Evolutionary conservation across 345 rosid species (phyloP), one percentile per base, ranked within the genome.

Genomic region (Viola odorata): DNA sequence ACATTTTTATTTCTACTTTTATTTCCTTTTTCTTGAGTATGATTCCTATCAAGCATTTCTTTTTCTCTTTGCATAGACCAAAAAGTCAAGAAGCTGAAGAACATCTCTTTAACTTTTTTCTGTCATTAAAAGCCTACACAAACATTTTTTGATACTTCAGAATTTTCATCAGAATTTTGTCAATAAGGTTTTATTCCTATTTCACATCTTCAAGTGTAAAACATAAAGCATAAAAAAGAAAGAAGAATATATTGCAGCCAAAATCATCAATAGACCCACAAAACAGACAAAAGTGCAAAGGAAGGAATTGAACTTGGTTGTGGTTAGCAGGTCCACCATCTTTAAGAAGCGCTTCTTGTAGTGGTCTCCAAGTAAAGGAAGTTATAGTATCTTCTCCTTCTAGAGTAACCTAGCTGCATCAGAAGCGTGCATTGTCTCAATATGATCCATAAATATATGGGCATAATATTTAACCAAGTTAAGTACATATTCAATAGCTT

Each of bases 281-380:
- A 0, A 23, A 23, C 32, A 23, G 32, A 23, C 32, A 17, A 71
- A 67, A 67, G 64, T 55, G 74, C 23, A 56, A 55, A 48, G 45
- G 12, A 64, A 45, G 67, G 47, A 55, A 44, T 52, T 52, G 61
- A 57, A 57, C 37, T 63, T 63, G 53, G 68, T 63, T 64, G 59
- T 48, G 32, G 36, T 50, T 15, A 5, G 17, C 51, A 53, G 55
- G 49, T 42, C 47, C 57, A 45, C 39, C 50, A 42, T 42, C 58
- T 57, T 56, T 10, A 57, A 69, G 48, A 50, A 15, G 65, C 37
- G 14, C 52, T 56, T 65, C 60, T 65, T 78, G 59, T 58, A 55
- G 52, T 63, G 76, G 40, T 56, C 55, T 52, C 23, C 62, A 38
- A 48, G 55, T 41, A 44, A 65, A 59, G 38, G 65, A 37, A 47